Base-by-base conservation (phyloP, 345 rosid genomes). In the Eucalyptus microcorys region DNA sequence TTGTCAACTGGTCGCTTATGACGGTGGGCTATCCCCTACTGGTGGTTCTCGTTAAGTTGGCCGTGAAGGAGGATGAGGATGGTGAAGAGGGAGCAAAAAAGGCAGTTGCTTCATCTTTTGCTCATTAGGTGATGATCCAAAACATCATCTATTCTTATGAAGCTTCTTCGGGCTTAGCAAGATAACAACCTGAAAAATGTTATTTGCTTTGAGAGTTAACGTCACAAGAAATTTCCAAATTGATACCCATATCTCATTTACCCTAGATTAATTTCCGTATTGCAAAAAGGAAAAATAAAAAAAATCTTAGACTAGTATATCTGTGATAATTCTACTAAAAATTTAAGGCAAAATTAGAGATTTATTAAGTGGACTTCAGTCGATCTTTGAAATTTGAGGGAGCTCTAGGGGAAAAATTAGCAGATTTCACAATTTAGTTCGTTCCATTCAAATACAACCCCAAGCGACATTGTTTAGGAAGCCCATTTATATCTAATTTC, bases 1-100 rank as follows among this genome's bases (percentile, higher is more conserved):
- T 95, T 49, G 88, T 95, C 40, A 97, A 96, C 42, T 96, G 99
- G 99, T 92, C 95, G 8, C 96, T 97, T n/a, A 96, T 97, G 48
- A 95, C 95, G 3, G 43, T 93, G 43, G 95, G 99, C 90, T 97
- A 95, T 86, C 99, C 99, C 34, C 86, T 97, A 88, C 89, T 96
- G 71, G 80, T 89, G 37, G 76, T 96, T 91, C 95, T 97, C 16
- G 96, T 96, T 6, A 87, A 94, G 89, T 87, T 95, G 79, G 97
- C 93, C 15, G 97, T 96, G 14, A 94, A 95, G 87, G 99, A 97
- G 64, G 94, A 92, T 7, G 57, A 64, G 37, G 37, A 64, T n/a
- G 71, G 19, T 14, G 71, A 30, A 64, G 71, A 86, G 4, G 43
- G 88, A n/a, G 45, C 71, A 14, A 87, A 88, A n/a, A 86, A 48